phyloP scores from a whole-genome alignment of 371 early-diverging fungal genomes.

The Lichtheimia ramosa region DNA sequence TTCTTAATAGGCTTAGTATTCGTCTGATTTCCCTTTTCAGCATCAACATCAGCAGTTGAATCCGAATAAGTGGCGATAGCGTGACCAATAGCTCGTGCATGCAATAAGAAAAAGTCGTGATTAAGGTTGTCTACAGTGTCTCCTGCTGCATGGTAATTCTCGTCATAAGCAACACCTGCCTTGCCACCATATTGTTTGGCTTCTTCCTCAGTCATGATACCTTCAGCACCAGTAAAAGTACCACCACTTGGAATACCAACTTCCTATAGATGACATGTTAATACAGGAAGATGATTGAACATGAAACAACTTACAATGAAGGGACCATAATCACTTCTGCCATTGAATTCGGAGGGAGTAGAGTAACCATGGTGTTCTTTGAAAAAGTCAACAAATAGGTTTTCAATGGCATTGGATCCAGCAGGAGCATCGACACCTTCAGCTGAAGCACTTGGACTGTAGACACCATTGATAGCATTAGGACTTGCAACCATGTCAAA shows the following conservation, averaged over 20 bases:
- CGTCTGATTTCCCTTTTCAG: neutral
- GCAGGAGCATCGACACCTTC: slow-evolving; percentile 27
- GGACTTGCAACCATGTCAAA: slow-evolving; percentile 82
- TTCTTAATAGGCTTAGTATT: neutral
- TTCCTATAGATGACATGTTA: neutral
- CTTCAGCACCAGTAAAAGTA: slow-evolving; percentile 66
- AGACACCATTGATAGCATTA: slow-evolving; percentile 61
- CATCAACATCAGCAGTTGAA: slow-evolving; percentile 11
- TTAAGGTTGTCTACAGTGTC: slow-evolving; percentile 18
- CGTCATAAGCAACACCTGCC: slow-evolving; percentile 65
- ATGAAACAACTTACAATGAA: slow-evolving; percentile 46
- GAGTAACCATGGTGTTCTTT: slow-evolving; percentile 31
- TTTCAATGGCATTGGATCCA: slow-evolving; percentile 51
- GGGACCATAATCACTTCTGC: slow-evolving; percentile 48
- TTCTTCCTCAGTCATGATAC: slow-evolving; percentile 58
- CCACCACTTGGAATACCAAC: slow-evolving; percentile 62
- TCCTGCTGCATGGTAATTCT: slow-evolving; percentile 58
- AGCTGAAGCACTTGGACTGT: slow-evolving; percentile 29
- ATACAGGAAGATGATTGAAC: neutral
- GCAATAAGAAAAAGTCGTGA: slow-evolving; percentile 14
- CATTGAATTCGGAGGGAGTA: slow-evolving; percentile 27
- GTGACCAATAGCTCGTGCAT: slow-evolving; percentile 14
- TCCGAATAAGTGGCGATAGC: slow-evolving; percentile 14
- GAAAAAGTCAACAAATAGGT: slow-evolving; percentile 59
- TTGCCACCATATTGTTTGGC: slow-evolving; percentile 64